Conservation (phyloP, 2,329 filamentous ascomycete species). For the Botrytis hyacinthi region DNA sequence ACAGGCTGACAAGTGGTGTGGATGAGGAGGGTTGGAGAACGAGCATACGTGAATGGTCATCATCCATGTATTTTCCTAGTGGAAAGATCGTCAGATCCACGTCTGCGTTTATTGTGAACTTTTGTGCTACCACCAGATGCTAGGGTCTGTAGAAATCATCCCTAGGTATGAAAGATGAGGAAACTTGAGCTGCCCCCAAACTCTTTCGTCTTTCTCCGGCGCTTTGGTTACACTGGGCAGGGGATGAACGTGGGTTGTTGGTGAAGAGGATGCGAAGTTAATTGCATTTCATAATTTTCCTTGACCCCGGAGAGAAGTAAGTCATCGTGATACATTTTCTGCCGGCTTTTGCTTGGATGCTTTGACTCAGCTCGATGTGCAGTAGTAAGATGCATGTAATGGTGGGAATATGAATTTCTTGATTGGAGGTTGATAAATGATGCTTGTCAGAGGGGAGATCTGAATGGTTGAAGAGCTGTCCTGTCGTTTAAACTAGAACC, state of each 20-base stretch:
- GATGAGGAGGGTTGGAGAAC: constrained; percentile 3
- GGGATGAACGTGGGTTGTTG: constrained; percentile 15
- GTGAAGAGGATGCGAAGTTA: constrained; percentile 12
- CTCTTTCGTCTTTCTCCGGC: constrained; percentile 9
- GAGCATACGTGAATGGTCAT: constrained; percentile 13
- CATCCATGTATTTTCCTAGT: constrained; percentile 17
- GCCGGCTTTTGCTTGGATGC: constrained; percentile 17
- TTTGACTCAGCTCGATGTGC: constrained; percentile 13
- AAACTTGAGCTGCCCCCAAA: not conserved
- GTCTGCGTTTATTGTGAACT: constrained; percentile 15
- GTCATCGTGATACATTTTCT: constrained; percentile 14
- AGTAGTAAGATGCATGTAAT: constrained; percentile 21
- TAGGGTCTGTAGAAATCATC: constrained; percentile 1
- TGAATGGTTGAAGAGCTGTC: constrained; percentile 19
- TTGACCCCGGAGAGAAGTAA: constrained; percentile 2
- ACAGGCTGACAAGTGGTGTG: constrained; percentile 13
- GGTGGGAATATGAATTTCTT: constrained; percentile 15
- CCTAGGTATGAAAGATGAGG: constrained; percentile 1
- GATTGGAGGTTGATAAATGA: constrained; percentile 15
- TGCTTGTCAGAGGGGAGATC: not conserved
- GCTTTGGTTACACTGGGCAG: constrained; percentile 15
- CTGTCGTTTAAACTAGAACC: constrained; percentile 20
- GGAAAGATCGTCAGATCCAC: constrained; percentile 18
- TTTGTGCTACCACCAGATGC: constrained; percentile 7
- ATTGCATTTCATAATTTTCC: constrained; percentile 18